Conservation (phyloP, 768 basidiomycete genomes). For the Gelatoporia subvermispora region DNA sequence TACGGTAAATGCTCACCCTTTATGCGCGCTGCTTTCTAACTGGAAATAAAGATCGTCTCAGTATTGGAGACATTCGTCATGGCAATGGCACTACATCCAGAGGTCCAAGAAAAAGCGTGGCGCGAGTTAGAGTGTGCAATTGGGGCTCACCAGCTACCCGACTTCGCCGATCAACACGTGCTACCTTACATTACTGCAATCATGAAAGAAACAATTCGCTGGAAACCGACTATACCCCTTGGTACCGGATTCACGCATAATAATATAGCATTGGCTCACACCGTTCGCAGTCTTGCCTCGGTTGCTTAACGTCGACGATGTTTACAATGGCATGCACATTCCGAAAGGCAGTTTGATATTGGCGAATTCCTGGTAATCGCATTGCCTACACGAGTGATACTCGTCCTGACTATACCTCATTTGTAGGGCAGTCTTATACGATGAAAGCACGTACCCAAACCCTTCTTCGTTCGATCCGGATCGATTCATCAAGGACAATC, state of each 20-base stretch:
- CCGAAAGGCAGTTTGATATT: constrained; percentile 63
- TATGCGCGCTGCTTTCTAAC: not conserved
- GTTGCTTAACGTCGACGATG: constrained; percentile 58
- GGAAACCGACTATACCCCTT: constrained; percentile 53
- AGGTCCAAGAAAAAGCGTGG: constrained; percentile 52
- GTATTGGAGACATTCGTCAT: constrained; percentile 57
- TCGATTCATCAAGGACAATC: constrained; percentile 34
- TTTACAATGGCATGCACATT: constrained; percentile 54
- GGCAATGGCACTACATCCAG: constrained; percentile 60
- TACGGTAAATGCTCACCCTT: constrained; percentile 43
- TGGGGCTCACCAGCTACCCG: constrained; percentile 53
- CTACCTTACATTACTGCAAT: constrained; percentile 60
- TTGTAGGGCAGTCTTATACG: too few relatives aligned
- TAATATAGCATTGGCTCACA: not conserved
- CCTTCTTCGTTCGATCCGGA: constrained; percentile 50
- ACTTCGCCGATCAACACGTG: constrained; percentile 46
- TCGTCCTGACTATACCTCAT: not conserved
- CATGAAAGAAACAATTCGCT: constrained; percentile 52
- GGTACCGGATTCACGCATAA: constrained; percentile 36
- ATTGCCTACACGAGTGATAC: too few relatives aligned
- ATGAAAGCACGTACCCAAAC: too few relatives aligned
- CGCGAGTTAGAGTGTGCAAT: constrained; percentile 60
- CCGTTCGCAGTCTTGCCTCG: constrained; percentile 51
- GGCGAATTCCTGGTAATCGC: constrained; percentile 58
- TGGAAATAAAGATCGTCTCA: constrained; percentile 55